Evolutionary conservation across 208 protist species (phyloP).

Genomic region (Herpetomonas samuelpessoai): DNA sequence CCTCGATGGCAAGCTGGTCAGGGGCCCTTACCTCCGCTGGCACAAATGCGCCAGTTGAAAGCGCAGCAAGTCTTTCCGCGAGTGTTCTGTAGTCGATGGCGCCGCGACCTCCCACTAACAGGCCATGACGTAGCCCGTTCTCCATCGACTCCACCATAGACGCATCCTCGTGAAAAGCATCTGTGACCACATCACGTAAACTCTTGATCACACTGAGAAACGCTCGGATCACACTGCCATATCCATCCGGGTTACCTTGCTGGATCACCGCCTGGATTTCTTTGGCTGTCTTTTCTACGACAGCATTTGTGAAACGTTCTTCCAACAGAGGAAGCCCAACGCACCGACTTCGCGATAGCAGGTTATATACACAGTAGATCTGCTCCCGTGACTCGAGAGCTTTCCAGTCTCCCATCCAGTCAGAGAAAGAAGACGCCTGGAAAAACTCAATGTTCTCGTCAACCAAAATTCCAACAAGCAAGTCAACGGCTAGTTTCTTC

Average conservation of each 20-base stretch:
- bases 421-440: not conserved
- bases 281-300: conserved; percentile 10
- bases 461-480: conserved; percentile 24
- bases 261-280: conserved; percentile 9
- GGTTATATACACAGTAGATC: conserved; percentile 15
- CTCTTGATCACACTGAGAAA: conserved; percentile 19
- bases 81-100: conserved; percentile 18
- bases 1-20: conserved; percentile 31
- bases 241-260: conserved; percentile 9
- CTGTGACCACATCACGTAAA: conserved; percentile 16
- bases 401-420: conserved; percentile 10
- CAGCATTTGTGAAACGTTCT: conserved; percentile 24
- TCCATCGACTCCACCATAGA: conserved; percentile 44
- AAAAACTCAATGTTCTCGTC: conserved; percentile 24
- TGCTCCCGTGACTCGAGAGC: conserved; percentile 8
- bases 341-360: conserved; percentile 27
- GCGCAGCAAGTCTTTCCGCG: conserved; percentile 18
- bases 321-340: conserved; percentile 22
- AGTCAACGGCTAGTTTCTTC: conserved; percentile 21
- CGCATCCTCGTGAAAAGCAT: conserved; percentile 30
- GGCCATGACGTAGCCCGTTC: conserved; percentile 23
- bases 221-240: conserved; percentile 14
- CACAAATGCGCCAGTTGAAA: conserved; percentile 16
- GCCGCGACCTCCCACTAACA: conserved; percentile 14
- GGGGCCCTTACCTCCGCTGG: not conserved